Percentiles rank a stretch among this genome's conserved stretches.
Conservation (phyloP, 106 monocot species). For the Acorus gramineus region DNA sequence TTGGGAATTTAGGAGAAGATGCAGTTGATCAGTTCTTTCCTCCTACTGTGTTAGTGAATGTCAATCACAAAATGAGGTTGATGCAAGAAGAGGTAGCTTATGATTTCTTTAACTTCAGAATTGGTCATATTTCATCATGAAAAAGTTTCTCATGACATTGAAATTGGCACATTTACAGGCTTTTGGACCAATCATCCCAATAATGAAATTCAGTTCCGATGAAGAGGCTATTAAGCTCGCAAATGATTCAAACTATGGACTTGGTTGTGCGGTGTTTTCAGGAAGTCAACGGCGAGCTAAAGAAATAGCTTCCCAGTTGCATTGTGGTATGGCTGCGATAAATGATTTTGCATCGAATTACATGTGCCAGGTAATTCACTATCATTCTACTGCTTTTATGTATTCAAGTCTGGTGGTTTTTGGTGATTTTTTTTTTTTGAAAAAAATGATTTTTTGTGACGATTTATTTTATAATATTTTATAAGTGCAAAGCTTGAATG, state of each 20-base stretch:
- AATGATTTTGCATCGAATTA: constrained; percentile 98
- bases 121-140: neutral
- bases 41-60: constrained; percentile 87
- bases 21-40: constrained; percentile 97
- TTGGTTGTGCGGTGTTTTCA: constrained; percentile 99
- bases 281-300: constrained; percentile 75
- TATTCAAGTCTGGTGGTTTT: no score
- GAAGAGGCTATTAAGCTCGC: constrained; percentile 85
- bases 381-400: neutral
- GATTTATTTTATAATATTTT: no score
- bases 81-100: constrained; percentile 95
- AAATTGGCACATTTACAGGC: constrained; percentile 35
- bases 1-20: constrained; percentile 91
- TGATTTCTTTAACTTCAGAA: neutral
- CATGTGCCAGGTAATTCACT: constrained; percentile 88
- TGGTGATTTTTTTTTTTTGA: no score
- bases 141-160: neutral
- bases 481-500: no score
- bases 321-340: constrained; percentile 88
- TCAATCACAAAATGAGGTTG: constrained; percentile 84
- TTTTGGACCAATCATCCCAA: constrained; percentile 96
- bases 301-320: constrained; percentile 81
- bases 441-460: no score
- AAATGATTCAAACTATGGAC: constrained; percentile 94
- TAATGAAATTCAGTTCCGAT: constrained; percentile 94